Evolutionary conservation across 1,284 basidiomycete genomes (phyloP), one percentile per base, ranked within the genome.

Genomic region (Cutaneotrichosporon sp.): DNA sequence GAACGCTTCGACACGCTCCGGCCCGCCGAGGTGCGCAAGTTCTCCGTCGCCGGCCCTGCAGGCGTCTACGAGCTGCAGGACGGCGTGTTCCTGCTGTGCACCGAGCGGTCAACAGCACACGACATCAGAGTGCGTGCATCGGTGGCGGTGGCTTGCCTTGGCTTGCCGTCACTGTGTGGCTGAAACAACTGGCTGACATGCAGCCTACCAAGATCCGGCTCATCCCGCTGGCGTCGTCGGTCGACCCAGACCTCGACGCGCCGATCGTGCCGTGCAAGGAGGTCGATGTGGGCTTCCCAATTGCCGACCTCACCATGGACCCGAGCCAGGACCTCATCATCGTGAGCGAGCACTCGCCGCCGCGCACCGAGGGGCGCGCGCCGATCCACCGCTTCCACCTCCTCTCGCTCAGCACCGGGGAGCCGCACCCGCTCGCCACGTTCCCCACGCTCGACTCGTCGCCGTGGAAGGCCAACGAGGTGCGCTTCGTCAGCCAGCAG

Each of bases 271-370:
- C 68, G 11, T 66, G 60, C 18, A 68, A 69, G 34, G 62, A 68
- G 4, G 50, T 56, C 54, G 66, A 67, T 42, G 58, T 77, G 5
- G 46, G 59, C 20, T 76, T 77, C 56, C 54, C 69, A 13, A 76
- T 79, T n/a, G 74, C 77, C 2, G 78, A 80, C 60, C 59, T 80
- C 42, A 80, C 78, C 13, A 76, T 80, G 74, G 78, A 80, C 53
- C 78, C 78, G 4, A 73, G 74, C 2, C 78, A 80, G 61, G 77
- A 80, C 55, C 67, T 80, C 42, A 73, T 80, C 11, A 75, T 80
- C 6, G 72, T 78, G 53, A 71, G 70, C 62, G 77, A 79, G 64
- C 34, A 57, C 33, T 14, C 20, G 34, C 51, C 51, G 20, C 11
- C 34, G 34, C 10, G 22, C 34, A 34, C 38, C 13, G 24, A 20